Evolutionary conservation across 2,329 filamentous ascomycete species (phyloP).

Genomic region (Malbranchea cinnamomea): DNA sequence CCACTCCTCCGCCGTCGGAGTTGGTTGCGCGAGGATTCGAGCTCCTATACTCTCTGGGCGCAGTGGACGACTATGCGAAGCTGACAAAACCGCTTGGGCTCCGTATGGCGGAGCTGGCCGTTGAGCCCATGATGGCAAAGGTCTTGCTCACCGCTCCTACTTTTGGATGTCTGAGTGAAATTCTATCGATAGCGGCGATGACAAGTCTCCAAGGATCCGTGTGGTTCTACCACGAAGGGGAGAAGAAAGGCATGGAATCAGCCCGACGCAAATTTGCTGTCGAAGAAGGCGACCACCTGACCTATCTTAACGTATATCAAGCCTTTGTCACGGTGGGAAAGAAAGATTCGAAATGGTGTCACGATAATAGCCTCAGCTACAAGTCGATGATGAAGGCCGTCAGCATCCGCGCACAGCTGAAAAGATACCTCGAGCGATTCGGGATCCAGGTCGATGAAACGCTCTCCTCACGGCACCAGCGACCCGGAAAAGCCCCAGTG

Average conservation of each 20-base stretch:
- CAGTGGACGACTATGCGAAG: constrained; percentile 77
- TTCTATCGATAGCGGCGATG: constrained; percentile 89
- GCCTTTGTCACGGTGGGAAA: constrained; percentile 70
- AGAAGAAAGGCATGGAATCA: constrained; percentile 59
- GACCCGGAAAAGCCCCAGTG: constrained; percentile 21
- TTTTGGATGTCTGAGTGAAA: constrained; percentile 70
- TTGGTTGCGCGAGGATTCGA: constrained; percentile 77
- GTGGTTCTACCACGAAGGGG: constrained; percentile 60
- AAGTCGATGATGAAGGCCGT: constrained; percentile 69
- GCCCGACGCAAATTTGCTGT: constrained; percentile 70
- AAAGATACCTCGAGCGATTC: constrained; percentile 74
- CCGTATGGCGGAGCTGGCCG: constrained; percentile 81
- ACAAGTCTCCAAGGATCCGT: constrained; percentile 68
- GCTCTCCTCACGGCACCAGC: constrained; percentile 20
- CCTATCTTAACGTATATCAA: constrained; percentile 84
- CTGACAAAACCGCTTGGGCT: constrained; percentile 76
- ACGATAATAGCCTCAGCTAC: constrained; percentile 74
- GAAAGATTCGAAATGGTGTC: constrained; percentile 75
- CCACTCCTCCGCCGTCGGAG: constrained; percentile 72
- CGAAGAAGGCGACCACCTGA: constrained; percentile 87
- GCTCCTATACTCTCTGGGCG: constrained; percentile 71
- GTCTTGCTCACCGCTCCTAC: constrained; percentile 59
- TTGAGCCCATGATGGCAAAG: constrained; percentile 94
- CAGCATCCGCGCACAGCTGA: constrained; percentile 73
- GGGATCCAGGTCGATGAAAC: constrained; percentile 55